Percentiles rank a stretch among this genome's conserved stretches.
Evolutionary conservation across 495 filamentous ascomycete species (phyloP).

Genomic region (Cercophora samala): DNA sequence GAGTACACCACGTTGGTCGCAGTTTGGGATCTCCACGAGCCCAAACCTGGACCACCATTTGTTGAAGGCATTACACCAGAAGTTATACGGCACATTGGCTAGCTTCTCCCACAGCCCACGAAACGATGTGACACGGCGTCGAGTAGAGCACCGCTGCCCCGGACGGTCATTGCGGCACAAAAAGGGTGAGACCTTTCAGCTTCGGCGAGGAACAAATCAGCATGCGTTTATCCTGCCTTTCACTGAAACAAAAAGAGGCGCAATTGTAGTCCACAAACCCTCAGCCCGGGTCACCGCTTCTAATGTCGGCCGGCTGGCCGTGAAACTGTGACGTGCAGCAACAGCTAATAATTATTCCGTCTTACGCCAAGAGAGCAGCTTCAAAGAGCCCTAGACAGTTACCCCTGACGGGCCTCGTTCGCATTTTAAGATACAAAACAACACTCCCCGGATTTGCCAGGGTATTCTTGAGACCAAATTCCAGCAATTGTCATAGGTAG

Average conservation of each 20-base stretch:
- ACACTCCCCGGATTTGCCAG: background rate
- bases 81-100: background rate
- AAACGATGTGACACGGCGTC: background rate
- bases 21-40: background rate
- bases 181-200: background rate
- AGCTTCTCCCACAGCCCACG: background rate
- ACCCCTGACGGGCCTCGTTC: background rate
- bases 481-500: background rate
- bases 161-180: background rate
- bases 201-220: background rate
- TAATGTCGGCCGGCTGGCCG: background rate
- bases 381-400: background rate
- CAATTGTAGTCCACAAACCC: background rate
- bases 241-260: background rate
- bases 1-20: background rate
- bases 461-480: background rate
- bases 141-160: background rate
- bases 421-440: background rate
- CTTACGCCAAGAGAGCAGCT: background rate
- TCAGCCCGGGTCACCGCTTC: slow-evolving; percentile 3
- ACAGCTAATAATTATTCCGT: background rate
- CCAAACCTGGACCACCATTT: background rate
- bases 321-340: background rate
- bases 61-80: background rate
- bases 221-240: background rate